phyloP scores from a whole-genome alignment of 371 early-diverging fungal genomes.

The Mucor irregularis region DNA sequence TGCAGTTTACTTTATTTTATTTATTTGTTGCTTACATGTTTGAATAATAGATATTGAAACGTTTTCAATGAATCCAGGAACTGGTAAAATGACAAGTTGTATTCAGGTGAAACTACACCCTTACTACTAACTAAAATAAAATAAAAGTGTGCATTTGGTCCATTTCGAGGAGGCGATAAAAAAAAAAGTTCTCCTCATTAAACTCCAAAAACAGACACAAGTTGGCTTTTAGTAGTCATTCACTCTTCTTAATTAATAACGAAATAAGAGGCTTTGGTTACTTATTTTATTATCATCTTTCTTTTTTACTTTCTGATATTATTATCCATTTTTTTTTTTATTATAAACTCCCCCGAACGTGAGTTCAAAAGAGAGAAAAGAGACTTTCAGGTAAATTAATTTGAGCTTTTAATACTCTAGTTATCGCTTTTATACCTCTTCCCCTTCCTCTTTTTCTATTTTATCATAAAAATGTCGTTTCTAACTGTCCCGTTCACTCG shows the following conservation, averaged over 20 bases:
- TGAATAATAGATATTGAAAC: constrained; percentile 33
- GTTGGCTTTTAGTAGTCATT: no score
- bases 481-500: constrained; percentile 9
- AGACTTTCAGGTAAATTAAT: no score
- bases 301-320: neutral
- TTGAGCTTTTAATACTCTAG: no score
- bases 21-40: neutral
- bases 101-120: constrained; percentile 41
- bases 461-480: neutral
- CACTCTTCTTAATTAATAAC: no score
- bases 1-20: neutral
- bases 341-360: neutral
- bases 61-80: constrained; percentile 30
- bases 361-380: neutral
- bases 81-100: constrained; percentile 28
- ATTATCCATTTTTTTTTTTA: neutral
- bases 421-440: neutral
- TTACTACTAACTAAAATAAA: constrained; percentile 8
- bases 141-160: no score
- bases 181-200: no score
- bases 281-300: neutral
- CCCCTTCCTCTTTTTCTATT: neutral
- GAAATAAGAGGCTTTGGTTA: no score
- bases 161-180: no score
- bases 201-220: no score